Percentiles rank a stretch among this genome's conserved stretches.
Evolutionary conservation across 1,284 basidiomycete genomes (phyloP).

Genomic region (Golubevia sp.): DNA sequence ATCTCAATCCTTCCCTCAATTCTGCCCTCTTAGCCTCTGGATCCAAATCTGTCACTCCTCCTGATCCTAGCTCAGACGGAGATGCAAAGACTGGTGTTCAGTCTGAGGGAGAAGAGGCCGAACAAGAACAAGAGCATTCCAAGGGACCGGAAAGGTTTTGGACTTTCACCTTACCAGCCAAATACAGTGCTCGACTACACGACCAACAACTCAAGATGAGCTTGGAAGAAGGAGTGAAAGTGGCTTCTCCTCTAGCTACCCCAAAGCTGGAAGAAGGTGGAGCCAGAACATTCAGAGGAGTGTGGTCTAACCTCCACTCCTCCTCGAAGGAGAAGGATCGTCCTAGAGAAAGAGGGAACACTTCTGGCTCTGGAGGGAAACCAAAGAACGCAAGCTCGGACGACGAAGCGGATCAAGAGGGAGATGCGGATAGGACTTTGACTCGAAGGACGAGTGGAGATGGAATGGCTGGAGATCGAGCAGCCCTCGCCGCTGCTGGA

Average conservation of each 20-base stretch:
- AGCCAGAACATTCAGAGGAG: not conserved
- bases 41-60: not conserved
- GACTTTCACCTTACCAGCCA: slow-evolving; percentile 45
- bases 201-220: slow-evolving; percentile 11
- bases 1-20: not conserved
- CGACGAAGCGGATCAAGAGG: not conserved
- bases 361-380: slow-evolving; percentile 8
- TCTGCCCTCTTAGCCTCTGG: not conserved
- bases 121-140: slow-evolving; percentile 3
- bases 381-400: not conserved
- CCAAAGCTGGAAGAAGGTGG: not conserved
- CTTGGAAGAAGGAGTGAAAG: not conserved
- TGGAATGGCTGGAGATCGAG: not conserved
- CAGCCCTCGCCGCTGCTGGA: not conserved
- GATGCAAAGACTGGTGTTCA: too few species aligned
- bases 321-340: not conserved
- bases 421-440: not conserved
- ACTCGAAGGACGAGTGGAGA: slow-evolving; percentile 1
- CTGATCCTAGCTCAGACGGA: not conserved
- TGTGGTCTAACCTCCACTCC: not conserved
- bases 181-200: slow-evolving; percentile 33
- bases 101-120: not conserved
- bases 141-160: slow-evolving; percentile 25
- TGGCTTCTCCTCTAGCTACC: not conserved
- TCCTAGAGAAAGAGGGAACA: slow-evolving; percentile 10